phyloP scores from a whole-genome alignment of 2,329 filamentous ascomycete genomes.

The Davidsoniella virescens region DNA sequence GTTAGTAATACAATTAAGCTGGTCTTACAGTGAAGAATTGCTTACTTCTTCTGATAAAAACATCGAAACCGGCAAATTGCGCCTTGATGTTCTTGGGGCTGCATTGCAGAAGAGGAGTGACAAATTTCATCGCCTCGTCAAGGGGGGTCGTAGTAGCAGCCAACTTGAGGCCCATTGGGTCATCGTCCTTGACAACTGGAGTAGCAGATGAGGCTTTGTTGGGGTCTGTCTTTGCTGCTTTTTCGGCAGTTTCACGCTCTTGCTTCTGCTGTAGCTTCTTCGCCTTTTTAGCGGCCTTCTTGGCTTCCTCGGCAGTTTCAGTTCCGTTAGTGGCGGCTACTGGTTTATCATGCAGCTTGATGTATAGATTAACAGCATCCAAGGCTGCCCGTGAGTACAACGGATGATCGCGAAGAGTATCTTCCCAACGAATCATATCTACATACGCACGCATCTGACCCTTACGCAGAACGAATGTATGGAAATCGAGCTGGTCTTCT shows the following conservation, averaged over 20 bases:
- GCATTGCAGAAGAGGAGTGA: conserved; percentile 65
- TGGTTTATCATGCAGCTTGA: conserved; percentile 62
- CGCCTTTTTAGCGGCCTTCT: conserved; percentile 81
- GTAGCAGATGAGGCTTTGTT: conserved; percentile 57
- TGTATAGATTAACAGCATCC: conserved; percentile 64
- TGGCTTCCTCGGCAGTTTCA: conserved; percentile 49
- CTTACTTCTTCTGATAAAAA: conserved; percentile 72
- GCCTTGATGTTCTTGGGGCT: conserved; percentile 66
- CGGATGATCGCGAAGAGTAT: conserved; percentile 76
- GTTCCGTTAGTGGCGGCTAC: conserved; percentile 26
- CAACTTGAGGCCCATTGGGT: conserved; percentile 69
- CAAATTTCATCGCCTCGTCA: conserved; percentile 72
- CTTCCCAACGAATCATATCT: conserved; percentile 94
- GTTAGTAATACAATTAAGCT: not conserved
- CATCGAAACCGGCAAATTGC: conserved; percentile 77
- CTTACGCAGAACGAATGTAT: conserved; percentile 91
- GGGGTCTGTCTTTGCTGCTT: conserved; percentile 63
- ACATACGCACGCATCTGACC: conserved; percentile 90
- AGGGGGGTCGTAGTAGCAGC: conserved; percentile 69
- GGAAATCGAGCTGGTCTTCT: conserved; percentile 98
- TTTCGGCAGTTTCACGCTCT: conserved; percentile 66
- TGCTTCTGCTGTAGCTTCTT: conserved; percentile 52
- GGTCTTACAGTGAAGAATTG: conserved; percentile 11
- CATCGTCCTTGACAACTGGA: conserved; percentile 74
- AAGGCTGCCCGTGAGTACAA: conserved; percentile 79